These are phyloP conservation scores for Tremellales sp. DNA, from an alignment of 1,284 basidiomycete genomes.

Conservation along the genomic window DNA sequence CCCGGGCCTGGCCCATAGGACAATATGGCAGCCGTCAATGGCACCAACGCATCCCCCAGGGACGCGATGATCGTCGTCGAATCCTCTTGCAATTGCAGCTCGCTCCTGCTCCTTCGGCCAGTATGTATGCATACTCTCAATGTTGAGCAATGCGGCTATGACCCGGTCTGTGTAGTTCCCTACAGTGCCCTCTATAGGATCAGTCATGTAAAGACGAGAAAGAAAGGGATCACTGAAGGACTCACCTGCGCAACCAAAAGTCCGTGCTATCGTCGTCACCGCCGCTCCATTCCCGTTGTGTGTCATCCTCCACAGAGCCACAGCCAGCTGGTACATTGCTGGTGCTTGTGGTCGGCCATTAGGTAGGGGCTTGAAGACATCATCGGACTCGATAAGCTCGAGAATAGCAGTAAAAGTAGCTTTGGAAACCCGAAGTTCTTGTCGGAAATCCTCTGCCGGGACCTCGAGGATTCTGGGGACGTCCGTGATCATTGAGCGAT, in stretches of 20 bases:
- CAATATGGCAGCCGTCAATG: neutral
- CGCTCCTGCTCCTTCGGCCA: neutral
- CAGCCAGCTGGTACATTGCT: neutral
- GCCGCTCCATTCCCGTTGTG: neutral
- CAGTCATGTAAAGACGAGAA: no score
- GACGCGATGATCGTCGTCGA: neutral
- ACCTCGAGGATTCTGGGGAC: no score
- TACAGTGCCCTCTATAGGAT: neutral
- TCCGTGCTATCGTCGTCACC: neutral
- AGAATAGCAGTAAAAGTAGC: no score
- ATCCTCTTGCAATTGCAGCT: neutral
- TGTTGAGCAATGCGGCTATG: neutral
- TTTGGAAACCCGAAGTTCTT: no score
- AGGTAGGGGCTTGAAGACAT: no score
- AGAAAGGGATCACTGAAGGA: no score
- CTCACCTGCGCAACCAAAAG: neutral
- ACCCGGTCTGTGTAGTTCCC: neutral
- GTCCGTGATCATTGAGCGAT: no score
- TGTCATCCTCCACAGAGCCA: neutral
- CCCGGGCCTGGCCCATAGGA: neutral
- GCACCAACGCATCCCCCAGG: neutral
- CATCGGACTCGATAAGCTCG: no score
- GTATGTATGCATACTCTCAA: neutral
- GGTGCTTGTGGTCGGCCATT: no score
- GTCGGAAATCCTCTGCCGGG: no score